phyloP scores from a whole-genome alignment of 345 rosid species.

The Arabis alpina region DNA sequence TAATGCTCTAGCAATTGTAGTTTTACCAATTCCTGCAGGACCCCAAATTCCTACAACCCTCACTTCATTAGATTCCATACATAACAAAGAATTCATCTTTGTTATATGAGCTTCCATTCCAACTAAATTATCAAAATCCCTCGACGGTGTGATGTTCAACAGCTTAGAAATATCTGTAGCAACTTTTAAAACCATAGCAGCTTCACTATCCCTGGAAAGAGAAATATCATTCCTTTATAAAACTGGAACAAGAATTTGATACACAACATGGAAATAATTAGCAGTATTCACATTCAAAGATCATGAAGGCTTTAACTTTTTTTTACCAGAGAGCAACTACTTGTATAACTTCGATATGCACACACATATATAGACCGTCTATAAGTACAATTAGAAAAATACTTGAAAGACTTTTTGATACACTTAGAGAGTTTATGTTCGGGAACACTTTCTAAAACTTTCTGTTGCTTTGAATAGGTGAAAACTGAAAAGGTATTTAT shows the following conservation, averaged over 20 bases:
- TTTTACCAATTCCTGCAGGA: conserved; percentile 27
- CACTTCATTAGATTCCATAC: neutral
- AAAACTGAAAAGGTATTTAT: too few species aligned
- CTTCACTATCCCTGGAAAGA: neutral
- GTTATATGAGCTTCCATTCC: conserved; percentile 24
- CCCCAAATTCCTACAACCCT: conserved; percentile 19
- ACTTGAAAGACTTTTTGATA: too few species aligned
- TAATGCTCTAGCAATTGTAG: conserved; percentile 22
- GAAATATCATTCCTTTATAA: neutral
- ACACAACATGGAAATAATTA: neutral
- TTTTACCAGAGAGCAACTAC: too few species aligned
- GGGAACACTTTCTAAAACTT: too few species aligned
- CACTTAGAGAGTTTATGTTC: too few species aligned
- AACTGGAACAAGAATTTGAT: neutral
- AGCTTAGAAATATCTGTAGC: neutral
- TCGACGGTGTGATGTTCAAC: conserved; percentile 6
- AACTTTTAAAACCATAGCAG: neutral
- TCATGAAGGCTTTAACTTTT: neutral
- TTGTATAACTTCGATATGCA: too few species aligned
- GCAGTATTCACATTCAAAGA: too few species aligned
- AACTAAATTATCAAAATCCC: conserved; percentile 21
- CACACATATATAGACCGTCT: too few species aligned
- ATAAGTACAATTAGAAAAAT: too few species aligned
- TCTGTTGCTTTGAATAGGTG: too few species aligned
- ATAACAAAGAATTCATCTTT: neutral